Conservation (phyloP, 192 early-diverging fungal species). For the Lunasporangiospora selenospora region DNA sequence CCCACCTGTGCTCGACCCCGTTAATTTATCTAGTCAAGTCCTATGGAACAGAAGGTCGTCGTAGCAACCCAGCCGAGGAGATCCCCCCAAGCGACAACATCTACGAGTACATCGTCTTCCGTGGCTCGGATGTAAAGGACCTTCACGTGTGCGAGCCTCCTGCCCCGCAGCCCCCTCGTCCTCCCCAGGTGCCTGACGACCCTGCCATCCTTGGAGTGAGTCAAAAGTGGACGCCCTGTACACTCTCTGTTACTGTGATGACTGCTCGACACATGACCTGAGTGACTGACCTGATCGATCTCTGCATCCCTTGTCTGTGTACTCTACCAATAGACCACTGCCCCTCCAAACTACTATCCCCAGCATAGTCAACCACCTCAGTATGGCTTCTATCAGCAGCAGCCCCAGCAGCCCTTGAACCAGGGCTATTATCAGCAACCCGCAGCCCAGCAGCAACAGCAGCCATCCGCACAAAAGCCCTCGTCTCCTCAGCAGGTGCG, state of each 20-base stretch:
- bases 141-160: constrained; percentile 72
- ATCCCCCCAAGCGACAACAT: constrained; percentile 85
- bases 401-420: constrained; percentile 25
- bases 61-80: constrained; percentile 78
- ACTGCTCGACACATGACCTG: background rate
- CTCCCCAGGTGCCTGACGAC: constrained; percentile 74
- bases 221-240: background rate
- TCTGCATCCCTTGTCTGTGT: no score
- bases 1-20: background rate
- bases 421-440: constrained; percentile 42
- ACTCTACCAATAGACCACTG: constrained; percentile 57
- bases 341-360: constrained; percentile 51
- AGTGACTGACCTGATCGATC: no score
- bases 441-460: constrained; percentile 17
- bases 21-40: constrained; percentile 70
- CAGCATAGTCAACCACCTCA: constrained; percentile 34
- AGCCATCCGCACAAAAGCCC: constrained; percentile 15
- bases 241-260: background rate
- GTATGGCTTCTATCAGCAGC: constrained; percentile 48
- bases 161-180: constrained; percentile 58
- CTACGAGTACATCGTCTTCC: constrained; percentile 94
- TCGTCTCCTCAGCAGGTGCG: constrained; percentile 5
- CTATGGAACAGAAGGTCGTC: constrained; percentile 96
- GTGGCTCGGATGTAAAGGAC: constrained; percentile 92
- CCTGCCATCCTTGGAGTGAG: constrained; percentile 81